Conservation (phyloP, 2,329 filamentous ascomycete genomes). For the Beauveria scarabaeidicola region DNA sequence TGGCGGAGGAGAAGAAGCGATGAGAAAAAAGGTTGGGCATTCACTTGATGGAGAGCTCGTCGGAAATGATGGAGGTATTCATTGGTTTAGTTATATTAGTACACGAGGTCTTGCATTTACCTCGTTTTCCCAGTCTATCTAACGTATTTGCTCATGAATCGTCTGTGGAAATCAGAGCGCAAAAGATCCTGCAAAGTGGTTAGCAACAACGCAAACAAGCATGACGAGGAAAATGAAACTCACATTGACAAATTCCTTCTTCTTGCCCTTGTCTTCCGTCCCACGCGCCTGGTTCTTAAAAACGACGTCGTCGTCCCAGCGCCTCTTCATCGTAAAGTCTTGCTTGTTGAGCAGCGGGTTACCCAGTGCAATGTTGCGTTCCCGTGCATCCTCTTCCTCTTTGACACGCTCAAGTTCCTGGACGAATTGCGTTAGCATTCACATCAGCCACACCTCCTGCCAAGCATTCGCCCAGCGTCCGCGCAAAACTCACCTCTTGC, state of each 20-base stretch:
- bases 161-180: constrained; percentile 93
- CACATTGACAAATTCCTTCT: constrained; percentile 95
- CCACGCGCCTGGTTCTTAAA: constrained; percentile 98
- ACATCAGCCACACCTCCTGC: too few species aligned
- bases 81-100: constrained; percentile 21
- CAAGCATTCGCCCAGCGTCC: neutral
- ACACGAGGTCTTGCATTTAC: constrained; percentile 10
- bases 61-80: constrained; percentile 10
- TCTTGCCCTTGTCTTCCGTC: constrained; percentile 80
- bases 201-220: constrained; percentile 15
- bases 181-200: constrained; percentile 58
- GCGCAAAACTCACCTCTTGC: constrained; percentile 21
- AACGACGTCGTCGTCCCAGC: constrained; percentile 98
- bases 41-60: neutral
- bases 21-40: neutral
- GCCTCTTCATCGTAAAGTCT: constrained; percentile 82
- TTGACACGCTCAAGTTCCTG: constrained; percentile 73
- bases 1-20: constrained; percentile 30
- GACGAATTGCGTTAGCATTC: constrained; percentile 10
- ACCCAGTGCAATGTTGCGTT: constrained; percentile 81
- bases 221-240: constrained; percentile 24
- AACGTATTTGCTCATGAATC: constrained; percentile 77
- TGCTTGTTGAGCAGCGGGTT: constrained; percentile 85
- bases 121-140: constrained; percentile 28
- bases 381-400: constrained; percentile 72